phyloP scores from a whole-genome alignment of 1,284 basidiomycete species.

The Ceratobasidium sp. region DNA sequence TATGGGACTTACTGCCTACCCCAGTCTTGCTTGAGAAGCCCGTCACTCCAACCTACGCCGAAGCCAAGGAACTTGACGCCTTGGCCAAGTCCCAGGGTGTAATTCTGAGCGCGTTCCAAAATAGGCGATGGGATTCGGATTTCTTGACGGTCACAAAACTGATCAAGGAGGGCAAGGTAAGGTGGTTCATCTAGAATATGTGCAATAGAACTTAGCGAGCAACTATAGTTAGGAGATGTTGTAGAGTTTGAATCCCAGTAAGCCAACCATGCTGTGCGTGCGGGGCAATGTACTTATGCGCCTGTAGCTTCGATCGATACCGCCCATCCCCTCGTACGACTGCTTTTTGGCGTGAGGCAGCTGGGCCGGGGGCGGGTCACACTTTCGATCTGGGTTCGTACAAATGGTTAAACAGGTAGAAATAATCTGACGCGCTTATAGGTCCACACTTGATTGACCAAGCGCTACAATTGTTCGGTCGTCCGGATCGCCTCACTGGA shows the following conservation, averaged over 20 bases:
- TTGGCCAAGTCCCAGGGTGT: slow-evolving; percentile 75
- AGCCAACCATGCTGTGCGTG: slow-evolving; percentile 50
- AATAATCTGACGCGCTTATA: background rate
- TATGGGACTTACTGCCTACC: slow-evolving; percentile 7
- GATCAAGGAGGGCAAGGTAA: slow-evolving; percentile 62
- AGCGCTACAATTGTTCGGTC: slow-evolving; percentile 78
- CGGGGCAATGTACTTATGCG: slow-evolving; percentile 48
- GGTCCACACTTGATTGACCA: slow-evolving; percentile 70
- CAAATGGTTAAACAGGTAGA: no score
- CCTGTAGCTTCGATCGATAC: slow-evolving; percentile 77
- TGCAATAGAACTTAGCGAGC: background rate
- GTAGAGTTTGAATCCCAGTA: slow-evolving; percentile 82
- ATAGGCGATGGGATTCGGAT: slow-evolving; percentile 85
- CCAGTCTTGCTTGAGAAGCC: slow-evolving; percentile 87
- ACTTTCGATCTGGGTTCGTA: slow-evolving; percentile 59
- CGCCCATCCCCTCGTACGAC: slow-evolving; percentile 72
- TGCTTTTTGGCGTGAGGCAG: slow-evolving; percentile 59
- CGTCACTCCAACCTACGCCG: slow-evolving; percentile 70
- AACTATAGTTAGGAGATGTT: slow-evolving; percentile 63
- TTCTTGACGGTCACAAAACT: slow-evolving; percentile 79
- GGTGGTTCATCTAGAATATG: slow-evolving; percentile 60
- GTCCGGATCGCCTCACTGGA: slow-evolving; percentile 74
- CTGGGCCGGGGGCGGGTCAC: slow-evolving; percentile 56
- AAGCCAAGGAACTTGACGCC: slow-evolving; percentile 74
- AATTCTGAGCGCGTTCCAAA: slow-evolving; percentile 73